Conservation (phyloP, 164 flowering plant genomes). For the Piper betle region DNA sequence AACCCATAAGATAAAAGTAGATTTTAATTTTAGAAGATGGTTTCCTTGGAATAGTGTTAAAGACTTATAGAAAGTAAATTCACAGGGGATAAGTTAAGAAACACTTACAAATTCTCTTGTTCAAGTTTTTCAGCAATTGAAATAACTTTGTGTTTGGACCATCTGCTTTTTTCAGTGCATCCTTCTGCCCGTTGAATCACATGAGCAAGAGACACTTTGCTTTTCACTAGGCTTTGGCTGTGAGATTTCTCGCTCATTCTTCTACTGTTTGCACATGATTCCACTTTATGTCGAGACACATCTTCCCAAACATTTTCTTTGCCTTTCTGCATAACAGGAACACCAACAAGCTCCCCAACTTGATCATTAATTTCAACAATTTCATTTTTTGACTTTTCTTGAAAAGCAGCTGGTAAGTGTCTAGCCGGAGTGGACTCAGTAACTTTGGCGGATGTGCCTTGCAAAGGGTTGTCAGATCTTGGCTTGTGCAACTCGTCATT, state of each 20-base stretch:
- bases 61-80: too few relatives aligned
- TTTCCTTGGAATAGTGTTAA: too few relatives aligned
- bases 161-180: conserved; percentile 40
- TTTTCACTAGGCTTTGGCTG: conserved; percentile 57
- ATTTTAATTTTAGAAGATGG: too few relatives aligned
- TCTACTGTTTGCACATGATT: conserved; percentile 24
- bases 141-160: conserved; percentile 77
- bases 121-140: conserved; percentile 95
- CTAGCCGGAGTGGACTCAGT: conserved; percentile 15
- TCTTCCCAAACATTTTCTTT: conserved; percentile 16
- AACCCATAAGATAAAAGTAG: too few relatives aligned
- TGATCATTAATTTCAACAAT: conserved; percentile 53
- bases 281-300: conserved; percentile 9
- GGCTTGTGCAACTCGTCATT: conserved; percentile 12
- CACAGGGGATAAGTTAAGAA: neutral
- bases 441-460: conserved; percentile 16
- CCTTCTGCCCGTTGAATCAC: conserved; percentile 92
- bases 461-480: conserved; percentile 14
- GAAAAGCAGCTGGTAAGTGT: conserved; percentile 11
- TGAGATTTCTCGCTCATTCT: conserved; percentile 35
- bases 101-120: conserved; percentile 81
- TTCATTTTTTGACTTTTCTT: conserved; percentile 36
- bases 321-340: conserved; percentile 17
- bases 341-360: conserved; percentile 21
- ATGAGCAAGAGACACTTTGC: conserved; percentile 90